These are phyloP conservation scores for Chaetomium sp. DNA, from an alignment of 2,329 filamentous ascomycete species.

Conservation along the genomic window DNA sequence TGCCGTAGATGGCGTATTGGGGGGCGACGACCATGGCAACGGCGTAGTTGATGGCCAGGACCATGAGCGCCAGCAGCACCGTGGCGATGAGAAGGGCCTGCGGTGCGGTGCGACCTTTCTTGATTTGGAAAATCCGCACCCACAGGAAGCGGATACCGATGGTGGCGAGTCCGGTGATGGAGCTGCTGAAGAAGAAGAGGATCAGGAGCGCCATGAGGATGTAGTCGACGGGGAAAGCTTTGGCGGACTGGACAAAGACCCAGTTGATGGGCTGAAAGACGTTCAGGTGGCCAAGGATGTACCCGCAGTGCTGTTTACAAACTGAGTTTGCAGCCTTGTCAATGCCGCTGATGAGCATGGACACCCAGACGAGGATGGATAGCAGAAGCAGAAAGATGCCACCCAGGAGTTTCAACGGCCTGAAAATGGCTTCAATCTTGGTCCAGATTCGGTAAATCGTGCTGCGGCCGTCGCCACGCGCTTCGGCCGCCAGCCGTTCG, in stretches of 20 bases:
- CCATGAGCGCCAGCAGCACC: slow-evolving; percentile 82
- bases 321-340: slow-evolving; percentile 95
- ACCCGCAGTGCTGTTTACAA: slow-evolving; percentile 86
- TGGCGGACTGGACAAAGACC: slow-evolving; percentile 73
- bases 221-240: slow-evolving; percentile 87
- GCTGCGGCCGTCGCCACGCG: slow-evolving; percentile 68
- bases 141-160: slow-evolving; percentile 95
- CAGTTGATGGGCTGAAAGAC: slow-evolving; percentile 95
- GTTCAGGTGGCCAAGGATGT: slow-evolving; percentile 79
- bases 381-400: slow-evolving; percentile 72
- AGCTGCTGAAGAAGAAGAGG: slow-evolving; percentile 81
- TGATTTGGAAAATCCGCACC: slow-evolving; percentile 87
- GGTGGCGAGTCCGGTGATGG: slow-evolving; percentile 76
- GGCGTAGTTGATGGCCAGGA: slow-evolving; percentile 86
- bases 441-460: slow-evolving; percentile 69
- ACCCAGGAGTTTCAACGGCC: slow-evolving; percentile 81
- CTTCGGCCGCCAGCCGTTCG: slow-evolving; percentile 78
- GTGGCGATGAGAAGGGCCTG: slow-evolving; percentile 89
- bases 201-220: slow-evolving; percentile 78
- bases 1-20: slow-evolving; percentile 89
- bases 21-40: slow-evolving; percentile 91
- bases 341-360: slow-evolving; percentile 91
- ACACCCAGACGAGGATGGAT: slow-evolving; percentile 71
- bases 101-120: slow-evolving; percentile 80
- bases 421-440: slow-evolving; percentile 73